Percentiles rank a stretch among this genome's conserved stretches.
Conservation (phyloP, 2,329 filamentous ascomycete species). For the Ophiocordyceps robertsii region DNA sequence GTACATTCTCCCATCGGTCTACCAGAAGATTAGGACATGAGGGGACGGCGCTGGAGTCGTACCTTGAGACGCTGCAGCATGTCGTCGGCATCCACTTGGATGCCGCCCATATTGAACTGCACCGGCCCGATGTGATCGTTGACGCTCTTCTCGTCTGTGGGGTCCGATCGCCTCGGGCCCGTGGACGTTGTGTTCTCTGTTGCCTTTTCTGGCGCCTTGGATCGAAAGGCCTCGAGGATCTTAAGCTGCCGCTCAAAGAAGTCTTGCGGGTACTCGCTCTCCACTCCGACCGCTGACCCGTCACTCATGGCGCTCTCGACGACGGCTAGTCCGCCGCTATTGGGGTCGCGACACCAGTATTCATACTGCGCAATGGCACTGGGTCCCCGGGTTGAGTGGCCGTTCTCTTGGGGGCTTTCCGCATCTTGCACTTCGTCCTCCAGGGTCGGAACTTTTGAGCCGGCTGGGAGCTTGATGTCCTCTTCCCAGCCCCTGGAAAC, state of each 20-base stretch:
- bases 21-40: too few relatives aligned
- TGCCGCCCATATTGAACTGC: constrained; percentile 96
- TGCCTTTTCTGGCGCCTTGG: constrained; percentile 37
- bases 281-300: constrained; percentile 18
- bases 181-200: constrained; percentile 10
- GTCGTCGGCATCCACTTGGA: constrained; percentile 89
- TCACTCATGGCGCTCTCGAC: constrained; percentile 25
- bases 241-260: constrained; percentile 68
- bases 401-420: background rate
- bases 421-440: constrained; percentile 8
- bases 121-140: constrained; percentile 85
- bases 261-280: constrained; percentile 52
- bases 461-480: constrained; percentile 52
- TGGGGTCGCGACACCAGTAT: constrained; percentile 64
- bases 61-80: constrained; percentile 82
- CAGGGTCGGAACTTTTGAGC: constrained; percentile 13
- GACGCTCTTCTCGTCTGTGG: constrained; percentile 31
- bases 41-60: constrained; percentile 8
- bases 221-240: constrained; percentile 52
- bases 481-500: constrained; percentile 76
- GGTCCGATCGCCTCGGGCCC: constrained; percentile 14
- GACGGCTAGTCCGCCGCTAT: constrained; percentile 38
- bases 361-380: constrained; percentile 64
- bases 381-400: background rate
- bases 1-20: too few relatives aligned